Evolutionary conservation across 192 early-diverging fungal species (phyloP).

Genomic region (Coemansia sp.): DNA sequence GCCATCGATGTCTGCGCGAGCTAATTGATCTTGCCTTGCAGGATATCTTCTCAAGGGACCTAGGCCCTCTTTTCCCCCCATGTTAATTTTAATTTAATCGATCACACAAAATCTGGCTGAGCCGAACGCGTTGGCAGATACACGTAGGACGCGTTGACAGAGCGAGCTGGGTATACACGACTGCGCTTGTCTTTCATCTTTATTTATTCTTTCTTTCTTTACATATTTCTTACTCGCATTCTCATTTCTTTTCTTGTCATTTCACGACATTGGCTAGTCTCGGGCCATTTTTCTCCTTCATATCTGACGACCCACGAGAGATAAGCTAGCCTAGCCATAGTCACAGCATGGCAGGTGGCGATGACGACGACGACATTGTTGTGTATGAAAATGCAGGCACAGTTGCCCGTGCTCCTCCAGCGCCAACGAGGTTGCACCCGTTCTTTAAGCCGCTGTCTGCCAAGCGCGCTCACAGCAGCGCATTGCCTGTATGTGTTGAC

Average conservation of each 20-base stretch:
- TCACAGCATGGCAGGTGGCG: neutral
- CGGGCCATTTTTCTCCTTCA: neutral
- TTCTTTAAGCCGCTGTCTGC: conserved; percentile 39
- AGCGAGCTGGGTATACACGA: no score
- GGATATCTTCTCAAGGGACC: neutral
- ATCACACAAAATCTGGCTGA: neutral
- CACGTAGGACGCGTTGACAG: neutral
- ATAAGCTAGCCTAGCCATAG: neutral
- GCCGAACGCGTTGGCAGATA: neutral
- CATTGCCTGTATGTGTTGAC: neutral
- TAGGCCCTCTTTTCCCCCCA: neutral
- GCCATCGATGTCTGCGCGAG: neutral
- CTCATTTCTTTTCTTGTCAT: neutral
- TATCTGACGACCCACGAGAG: neutral
- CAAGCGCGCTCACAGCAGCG: conserved; percentile 22
- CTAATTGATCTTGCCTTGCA: neutral
- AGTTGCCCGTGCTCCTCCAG: neutral
- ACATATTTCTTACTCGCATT: neutral
- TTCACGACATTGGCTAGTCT: neutral
- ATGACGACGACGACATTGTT: neutral
- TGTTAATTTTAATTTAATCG: neutral
- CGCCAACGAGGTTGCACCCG: conserved; percentile 16
- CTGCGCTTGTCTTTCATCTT: neutral
- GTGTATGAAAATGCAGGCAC: neutral
- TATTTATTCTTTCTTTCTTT: neutral